Evolutionary conservation across 1,139 yeast species (phyloP), one percentile per base, ranked within the genome.

Genomic region (Candida sp.): DNA sequence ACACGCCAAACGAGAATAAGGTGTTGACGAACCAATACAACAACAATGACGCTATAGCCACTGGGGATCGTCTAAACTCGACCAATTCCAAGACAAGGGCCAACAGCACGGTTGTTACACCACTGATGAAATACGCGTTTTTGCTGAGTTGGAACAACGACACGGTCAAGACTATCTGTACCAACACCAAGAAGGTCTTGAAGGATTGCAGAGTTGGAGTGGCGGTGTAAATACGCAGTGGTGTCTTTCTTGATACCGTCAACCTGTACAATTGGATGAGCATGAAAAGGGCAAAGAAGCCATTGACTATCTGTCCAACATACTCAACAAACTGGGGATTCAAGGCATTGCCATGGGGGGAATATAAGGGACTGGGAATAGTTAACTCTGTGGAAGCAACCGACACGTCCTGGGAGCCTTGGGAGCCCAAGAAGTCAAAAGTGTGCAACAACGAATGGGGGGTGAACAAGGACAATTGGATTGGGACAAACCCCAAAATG

Each of bases 251-350:
- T 2, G 27, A n/a, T n/a, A n/a, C n/a, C n/a, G 30, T 8, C 12
- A 54, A 44, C 28, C 34, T 54, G 11, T 54, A 17, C 7, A 61
- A 51, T 51, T 72, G 75, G 33, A 42, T 52, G 2, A 60, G 17
- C 2, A 59, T 60, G 22, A 60, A 53, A 3, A 53, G 17, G 3
- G 58, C 62, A 23, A 63, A 35, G 4, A 55, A 22, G 8, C 38
- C 44, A 42, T 55, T 57, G 28, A 55, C 43, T 2, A 50, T 25
- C 12, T 60, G 45, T 5, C 59, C 57, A 4, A 64, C 52, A 28
- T 62, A 59, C n/a, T 69, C 61, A 30, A 71, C 55, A 52, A 73
- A 73, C 47, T 70, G 63, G 1, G 77, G 77, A 54, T 71, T 68
- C 23, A 72, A 52, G 22, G 70, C 60, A 56, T 70, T 73, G 3